Conservation (phyloP, 2,329 filamentous ascomycete species). For the Endocalyx cinctus region DNA sequence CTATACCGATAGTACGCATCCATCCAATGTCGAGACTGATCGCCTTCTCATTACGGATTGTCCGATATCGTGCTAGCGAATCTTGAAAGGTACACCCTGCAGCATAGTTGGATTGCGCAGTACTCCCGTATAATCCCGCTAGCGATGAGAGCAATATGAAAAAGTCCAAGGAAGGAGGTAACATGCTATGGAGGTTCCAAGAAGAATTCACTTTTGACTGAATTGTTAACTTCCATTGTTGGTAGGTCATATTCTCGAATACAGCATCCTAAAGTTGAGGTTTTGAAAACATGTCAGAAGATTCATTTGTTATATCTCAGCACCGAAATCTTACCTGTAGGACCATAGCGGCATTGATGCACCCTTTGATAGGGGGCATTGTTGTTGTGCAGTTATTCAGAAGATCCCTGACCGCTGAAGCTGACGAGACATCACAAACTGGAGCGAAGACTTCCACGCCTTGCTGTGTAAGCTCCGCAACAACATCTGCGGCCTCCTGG, state of each 20-base stretch:
- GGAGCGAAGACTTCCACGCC: slow-evolving; percentile 14
- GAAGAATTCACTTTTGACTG: slow-evolving; percentile 19
- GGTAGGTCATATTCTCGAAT: slow-evolving; percentile 23
- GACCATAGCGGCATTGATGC: slow-evolving; percentile 41
- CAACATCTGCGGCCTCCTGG: slow-evolving; percentile 10
- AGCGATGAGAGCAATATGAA: slow-evolving; percentile 24
- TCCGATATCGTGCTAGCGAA: slow-evolving; percentile 18
- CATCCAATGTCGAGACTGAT: slow-evolving; percentile 21
- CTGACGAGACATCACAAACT: slow-evolving; percentile 18
- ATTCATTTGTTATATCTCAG: background rate
- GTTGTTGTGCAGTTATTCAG: slow-evolving; percentile 11
- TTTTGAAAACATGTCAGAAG: background rate
- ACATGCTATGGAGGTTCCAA: slow-evolving; percentile 17
- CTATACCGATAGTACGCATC: slow-evolving; percentile 23
- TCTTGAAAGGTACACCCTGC: slow-evolving; percentile 23
- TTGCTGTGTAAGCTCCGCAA: slow-evolving; percentile 11
- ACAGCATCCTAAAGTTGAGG: slow-evolving; percentile 16
- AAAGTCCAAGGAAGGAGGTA: slow-evolving; percentile 20
- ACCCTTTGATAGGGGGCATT: slow-evolving; percentile 33
- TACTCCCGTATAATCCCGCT: slow-evolving; percentile 17
- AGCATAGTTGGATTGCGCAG: slow-evolving; percentile 21
- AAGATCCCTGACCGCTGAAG: slow-evolving; percentile 4
- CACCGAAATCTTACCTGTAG: slow-evolving; percentile 16
- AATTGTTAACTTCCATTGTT: slow-evolving; percentile 19
- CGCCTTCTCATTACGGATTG: slow-evolving; percentile 13